Conservation (phyloP, 139 green algal genomes). For the Chlamydomonas eustigma region DNA sequence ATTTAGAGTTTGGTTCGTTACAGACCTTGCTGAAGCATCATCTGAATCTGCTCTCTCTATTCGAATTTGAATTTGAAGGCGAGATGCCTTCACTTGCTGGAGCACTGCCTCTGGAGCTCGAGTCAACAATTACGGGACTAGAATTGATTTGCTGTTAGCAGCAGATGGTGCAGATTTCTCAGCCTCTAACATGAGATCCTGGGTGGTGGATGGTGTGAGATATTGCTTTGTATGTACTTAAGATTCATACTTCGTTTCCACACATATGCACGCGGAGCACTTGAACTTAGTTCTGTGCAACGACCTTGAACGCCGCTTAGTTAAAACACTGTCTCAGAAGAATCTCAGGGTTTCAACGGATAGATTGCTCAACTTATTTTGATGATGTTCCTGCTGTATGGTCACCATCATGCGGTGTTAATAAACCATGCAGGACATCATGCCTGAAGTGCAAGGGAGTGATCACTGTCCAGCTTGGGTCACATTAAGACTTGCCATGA, state of each 20-base stretch:
- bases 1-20: no score
- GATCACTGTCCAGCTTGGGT: conserved; percentile 71
- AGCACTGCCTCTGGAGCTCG: conserved; percentile 51
- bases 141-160: conserved; percentile 60
- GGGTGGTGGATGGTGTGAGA: not conserved
- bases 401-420: not conserved
- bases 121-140: conserved; percentile 71
- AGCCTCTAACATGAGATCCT: not conserved
- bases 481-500: no score
- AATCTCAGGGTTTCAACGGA: no score
- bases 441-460: conserved; percentile 45
- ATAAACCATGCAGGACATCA: conserved; percentile 44
- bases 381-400: not conserved
- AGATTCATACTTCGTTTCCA: not conserved
- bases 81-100: conserved; percentile 77
- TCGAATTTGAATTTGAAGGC: conserved; percentile 19
- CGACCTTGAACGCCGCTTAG: not conserved
- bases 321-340: no score
- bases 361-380: no score
- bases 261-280: not conserved
- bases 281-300: not conserved
- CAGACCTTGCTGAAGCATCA: no score
- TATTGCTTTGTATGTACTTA: not conserved
- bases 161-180: not conserved
- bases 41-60: conserved; percentile 5